phyloP scores from a whole-genome alignment of 306 rosid species.

The Dryas octopetala region DNA sequence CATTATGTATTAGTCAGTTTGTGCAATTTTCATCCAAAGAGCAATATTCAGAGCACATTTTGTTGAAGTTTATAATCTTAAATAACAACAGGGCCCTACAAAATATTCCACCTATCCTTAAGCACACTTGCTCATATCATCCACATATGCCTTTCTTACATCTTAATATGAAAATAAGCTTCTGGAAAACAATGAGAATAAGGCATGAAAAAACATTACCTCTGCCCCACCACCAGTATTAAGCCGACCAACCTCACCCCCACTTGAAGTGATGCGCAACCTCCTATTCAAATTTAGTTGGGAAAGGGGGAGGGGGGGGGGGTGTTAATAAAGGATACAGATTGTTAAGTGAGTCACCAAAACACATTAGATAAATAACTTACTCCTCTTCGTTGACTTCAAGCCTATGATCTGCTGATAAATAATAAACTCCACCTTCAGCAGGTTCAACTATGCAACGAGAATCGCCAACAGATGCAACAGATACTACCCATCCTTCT shows the following conservation, averaged over 20 bases:
- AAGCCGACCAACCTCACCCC: slow-evolving; percentile 98
- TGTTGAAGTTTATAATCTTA: background rate
- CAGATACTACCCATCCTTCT: slow-evolving; percentile 96
- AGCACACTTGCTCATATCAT: slow-evolving; percentile 4
- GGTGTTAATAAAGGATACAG: slow-evolving; percentile 13
- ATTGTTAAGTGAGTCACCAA: slow-evolving; percentile 21
- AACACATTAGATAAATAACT: slow-evolving; percentile 33
- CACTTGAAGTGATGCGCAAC: slow-evolving; percentile 83
- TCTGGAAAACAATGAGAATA: background rate
- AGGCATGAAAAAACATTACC: slow-evolving; percentile 42
- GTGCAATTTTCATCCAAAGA: background rate
- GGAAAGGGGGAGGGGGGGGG: slow-evolving; percentile 16
- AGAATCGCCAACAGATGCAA: slow-evolving; percentile 99
- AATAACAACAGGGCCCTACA: background rate
- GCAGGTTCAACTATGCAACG: slow-evolving; percentile 90
- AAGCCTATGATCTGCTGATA: slow-evolving; percentile 98
- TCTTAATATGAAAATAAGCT: background rate
- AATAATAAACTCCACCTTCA: slow-evolving; percentile 81
- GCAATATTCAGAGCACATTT: background rate
- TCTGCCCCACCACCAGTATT: slow-evolving; percentile 99
- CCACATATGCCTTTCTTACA: background rate
- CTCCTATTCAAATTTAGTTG: slow-evolving; percentile 54
- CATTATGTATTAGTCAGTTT: slow-evolving; percentile 4
- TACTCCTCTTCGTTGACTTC: slow-evolving; percentile 96
- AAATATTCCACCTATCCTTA: background rate